A percentile compares a stretch with the other conserved stretches of the same genome.
These are phyloP conservation scores for Spathaspora sp. DNA, from an alignment of 805 yeast genomes.

Conservation along the genomic window DNA sequence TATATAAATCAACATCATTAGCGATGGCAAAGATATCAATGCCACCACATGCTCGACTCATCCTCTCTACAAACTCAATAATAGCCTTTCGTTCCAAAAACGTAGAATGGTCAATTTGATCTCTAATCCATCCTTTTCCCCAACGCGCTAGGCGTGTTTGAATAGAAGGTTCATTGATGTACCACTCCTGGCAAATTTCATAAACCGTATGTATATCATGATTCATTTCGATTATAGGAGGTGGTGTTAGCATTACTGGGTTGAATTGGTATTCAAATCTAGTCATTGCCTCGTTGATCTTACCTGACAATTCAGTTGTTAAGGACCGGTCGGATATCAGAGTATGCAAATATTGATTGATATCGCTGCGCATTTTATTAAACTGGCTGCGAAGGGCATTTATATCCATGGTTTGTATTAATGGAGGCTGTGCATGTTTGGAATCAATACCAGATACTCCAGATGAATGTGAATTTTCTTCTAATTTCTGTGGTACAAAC, in stretches of 20 bases:
- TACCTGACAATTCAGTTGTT: background rate
- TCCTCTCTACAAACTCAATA: conserved; percentile 11
- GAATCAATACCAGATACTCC: background rate
- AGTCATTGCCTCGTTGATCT: conserved; percentile 3
- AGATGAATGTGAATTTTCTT: background rate
- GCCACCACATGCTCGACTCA: conserved; percentile 8
- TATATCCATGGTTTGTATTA: background rate
- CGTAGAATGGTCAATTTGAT: conserved; percentile 11
- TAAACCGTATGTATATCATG: conserved; percentile 10
- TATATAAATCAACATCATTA: conserved; percentile 11
- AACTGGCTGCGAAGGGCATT: background rate
- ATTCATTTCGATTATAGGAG: conserved; percentile 10
- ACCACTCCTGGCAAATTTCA: conserved; percentile 14
- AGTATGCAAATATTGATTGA: background rate
- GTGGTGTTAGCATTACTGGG: background rate
- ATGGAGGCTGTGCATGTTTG: background rate
- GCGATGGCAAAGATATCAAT: conserved; percentile 9
- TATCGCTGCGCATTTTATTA: conserved; percentile 1
- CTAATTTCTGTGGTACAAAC: background rate
- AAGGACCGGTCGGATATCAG: conserved; percentile 4
- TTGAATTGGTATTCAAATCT: conserved; percentile 3
- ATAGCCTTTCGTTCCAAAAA: conserved; percentile 9
- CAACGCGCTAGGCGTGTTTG: conserved; percentile 6
- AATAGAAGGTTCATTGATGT: conserved; percentile 6
- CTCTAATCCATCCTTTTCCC: conserved; percentile 11